Evolutionary conservation across 2,329 filamentous ascomycete genomes (phyloP).

Genomic region (Trichophyton benhamiae): DNA sequence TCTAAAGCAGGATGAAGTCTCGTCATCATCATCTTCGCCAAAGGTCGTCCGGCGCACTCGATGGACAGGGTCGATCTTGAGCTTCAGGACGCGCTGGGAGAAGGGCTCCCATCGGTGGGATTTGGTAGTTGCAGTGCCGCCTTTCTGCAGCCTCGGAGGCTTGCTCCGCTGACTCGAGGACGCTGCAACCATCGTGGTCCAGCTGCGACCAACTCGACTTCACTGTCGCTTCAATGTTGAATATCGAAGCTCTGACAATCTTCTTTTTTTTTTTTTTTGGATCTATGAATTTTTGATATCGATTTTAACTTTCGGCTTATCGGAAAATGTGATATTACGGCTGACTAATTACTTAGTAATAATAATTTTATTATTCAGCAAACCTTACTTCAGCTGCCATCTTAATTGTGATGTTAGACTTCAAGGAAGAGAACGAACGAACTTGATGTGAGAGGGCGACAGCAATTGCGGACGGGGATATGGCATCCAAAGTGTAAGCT

Average conservation of each 20-base stretch:
- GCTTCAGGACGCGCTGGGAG: constrained; percentile 73
- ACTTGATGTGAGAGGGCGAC: not conserved
- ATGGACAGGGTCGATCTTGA: constrained; percentile 88
- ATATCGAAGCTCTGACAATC: not conserved
- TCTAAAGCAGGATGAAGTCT: constrained; percentile 75
- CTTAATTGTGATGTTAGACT: not conserved
- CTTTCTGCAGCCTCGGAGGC: constrained; percentile 54
- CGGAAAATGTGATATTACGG: constrained; percentile 7
- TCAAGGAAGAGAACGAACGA: not conserved
- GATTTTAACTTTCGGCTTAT: constrained; percentile 19
- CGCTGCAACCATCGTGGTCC: constrained; percentile 36
- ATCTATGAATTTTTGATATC: not conserved
- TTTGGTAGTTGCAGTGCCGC: constrained; percentile 61
- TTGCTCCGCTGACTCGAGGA: constrained; percentile 57
- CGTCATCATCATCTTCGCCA: constrained; percentile 62
- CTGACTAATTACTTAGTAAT: not conserved
- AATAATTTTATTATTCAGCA: not conserved
- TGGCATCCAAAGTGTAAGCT: constrained; percentile 48
- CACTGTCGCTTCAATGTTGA: not conserved
- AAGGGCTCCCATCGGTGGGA: constrained; percentile 88
- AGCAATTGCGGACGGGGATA: constrained; percentile 18
- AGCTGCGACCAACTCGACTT: not conserved
- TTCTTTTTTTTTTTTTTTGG: not conserved
- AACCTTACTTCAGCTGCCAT: not conserved
- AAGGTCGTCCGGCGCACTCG: constrained; percentile 71